Evolutionary conservation across 192 early-diverging fungal genomes (phyloP), one percentile per base, ranked within the genome.

Genomic region (Polychytrium aggregatum): DNA sequence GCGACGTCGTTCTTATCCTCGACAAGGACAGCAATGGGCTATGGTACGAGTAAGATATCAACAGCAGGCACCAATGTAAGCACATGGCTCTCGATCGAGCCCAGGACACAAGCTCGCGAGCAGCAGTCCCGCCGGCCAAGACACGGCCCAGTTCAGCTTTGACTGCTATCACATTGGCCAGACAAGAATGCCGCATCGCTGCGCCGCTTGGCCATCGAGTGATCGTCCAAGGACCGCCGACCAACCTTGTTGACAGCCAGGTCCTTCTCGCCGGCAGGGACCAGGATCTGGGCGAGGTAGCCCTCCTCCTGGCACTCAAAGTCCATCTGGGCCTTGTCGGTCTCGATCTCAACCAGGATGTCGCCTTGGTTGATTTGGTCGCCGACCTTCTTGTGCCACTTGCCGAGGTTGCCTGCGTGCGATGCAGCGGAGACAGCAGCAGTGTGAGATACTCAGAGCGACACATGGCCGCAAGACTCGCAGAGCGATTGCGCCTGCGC

Each of bases 251-350:
- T 82, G 44, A 95, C 85, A 48, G 64, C 42, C 48, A 98, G 72
- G 57, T 97, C 90, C 81, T 98, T 95, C 49, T 78, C 70, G 29
- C 89, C 89, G 33, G 48, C 36, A 34, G 59, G 48, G 52, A 84
- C 64, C 62, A 98, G 74, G 55, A 95, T 85, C 81, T 95, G 90
- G 61, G 89, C 95, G 41, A 98, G 59, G 48, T 81, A 87, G 17
- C 95, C 95, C 55, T 98, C 95, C 52, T 98, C 95, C 68, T 96
- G 92, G 53, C 87, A 92, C 65, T 98, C 95, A 48, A 98, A 91
- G 60, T 98, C 95, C 91, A 98, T 96, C 64, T 90, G 86, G 11
- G 95, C 95, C 84, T 98, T 98, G 63, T 98, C 95, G 25, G 95
- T 98, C 64, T 98, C 95, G 48, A 98, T 90, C 64, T 93, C 94